Evolutionary conservation across 31 red algal species (phyloP).

Genomic region (Asparagopsis taxiformis): DNA sequence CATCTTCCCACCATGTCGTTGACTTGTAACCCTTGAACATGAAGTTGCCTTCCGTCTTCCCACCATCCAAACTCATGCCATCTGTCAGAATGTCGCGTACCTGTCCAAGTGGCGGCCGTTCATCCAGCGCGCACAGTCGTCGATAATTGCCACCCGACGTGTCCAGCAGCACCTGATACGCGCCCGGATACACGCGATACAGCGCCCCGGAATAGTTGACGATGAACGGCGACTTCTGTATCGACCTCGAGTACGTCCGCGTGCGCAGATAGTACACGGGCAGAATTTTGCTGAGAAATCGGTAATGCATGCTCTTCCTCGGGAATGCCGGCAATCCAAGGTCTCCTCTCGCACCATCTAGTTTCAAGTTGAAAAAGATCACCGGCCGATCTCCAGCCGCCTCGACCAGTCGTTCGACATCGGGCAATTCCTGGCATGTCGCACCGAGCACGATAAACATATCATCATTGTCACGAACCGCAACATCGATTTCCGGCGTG

Average conservation of each 20-base stretch:
- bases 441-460: constrained; percentile 87
- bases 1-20: constrained; percentile 88
- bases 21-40: constrained; percentile 75
- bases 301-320: constrained; percentile 76
- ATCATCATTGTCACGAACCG: constrained; percentile 77
- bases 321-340: constrained; percentile 95
- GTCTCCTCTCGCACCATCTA: constrained; percentile 86
- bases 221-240: constrained; percentile 72
- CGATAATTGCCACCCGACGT: constrained; percentile 58
- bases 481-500: constrained; percentile 48
- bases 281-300: constrained; percentile 83
- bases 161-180: constrained; percentile 91
- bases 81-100: constrained; percentile 79
- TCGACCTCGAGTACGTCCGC: constrained; percentile 82
- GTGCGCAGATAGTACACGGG: constrained; percentile 95
- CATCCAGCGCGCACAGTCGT: constrained; percentile 38
- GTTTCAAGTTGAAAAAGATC: constrained; percentile 93
- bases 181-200: constrained; percentile 79
- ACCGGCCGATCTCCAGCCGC: constrained; percentile 59
- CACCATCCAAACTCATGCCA: constrained; percentile 49
- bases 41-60: constrained; percentile 32
- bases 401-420: constrained; percentile 79
- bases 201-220: constrained; percentile 92
- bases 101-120: constrained; percentile 63
- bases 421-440: constrained; percentile 87